Evolutionary conservation across 2,329 filamentous ascomycete genomes (phyloP).

Genomic region (Sporothrix euskadiensis): DNA sequence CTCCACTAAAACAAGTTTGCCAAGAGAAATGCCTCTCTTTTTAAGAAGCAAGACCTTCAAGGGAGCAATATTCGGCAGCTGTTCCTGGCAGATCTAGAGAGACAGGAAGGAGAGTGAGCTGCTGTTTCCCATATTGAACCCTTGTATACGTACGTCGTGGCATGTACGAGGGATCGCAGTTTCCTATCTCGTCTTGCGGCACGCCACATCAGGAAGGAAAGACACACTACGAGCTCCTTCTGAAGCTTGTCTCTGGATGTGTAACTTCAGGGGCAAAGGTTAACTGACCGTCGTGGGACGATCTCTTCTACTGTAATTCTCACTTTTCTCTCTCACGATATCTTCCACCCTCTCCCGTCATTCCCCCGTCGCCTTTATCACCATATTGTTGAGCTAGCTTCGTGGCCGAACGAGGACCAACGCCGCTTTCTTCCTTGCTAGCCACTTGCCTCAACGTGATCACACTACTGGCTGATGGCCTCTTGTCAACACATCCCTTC

Average conservation of each 20-base stretch:
- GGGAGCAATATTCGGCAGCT: neutral
- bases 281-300: neutral
- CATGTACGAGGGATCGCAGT: conserved; percentile 14
- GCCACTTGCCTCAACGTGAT: conserved; percentile 17
- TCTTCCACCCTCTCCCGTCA: neutral
- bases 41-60: neutral
- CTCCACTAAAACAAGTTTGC: conserved; percentile 3
- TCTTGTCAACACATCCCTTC: neutral
- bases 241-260: neutral
- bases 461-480: conserved; percentile 4
- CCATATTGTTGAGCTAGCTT: conserved; percentile 1
- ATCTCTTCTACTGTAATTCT: neutral
- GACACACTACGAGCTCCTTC: conserved; percentile 11
- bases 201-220: conserved; percentile 10
- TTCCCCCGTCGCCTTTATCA: neutral
- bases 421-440: neutral
- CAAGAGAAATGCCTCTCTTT: neutral
- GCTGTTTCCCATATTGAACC: neutral
- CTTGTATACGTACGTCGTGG: neutral
- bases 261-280: neutral
- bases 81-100: neutral
- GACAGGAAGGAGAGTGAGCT: neutral
- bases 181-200: neutral
- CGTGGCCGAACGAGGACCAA: conserved; percentile 6
- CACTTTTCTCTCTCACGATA: too few relatives aligned